Evolutionary conservation across 208 protist species (phyloP).

Genomic region (Acanthamoeba healyi): DNA sequence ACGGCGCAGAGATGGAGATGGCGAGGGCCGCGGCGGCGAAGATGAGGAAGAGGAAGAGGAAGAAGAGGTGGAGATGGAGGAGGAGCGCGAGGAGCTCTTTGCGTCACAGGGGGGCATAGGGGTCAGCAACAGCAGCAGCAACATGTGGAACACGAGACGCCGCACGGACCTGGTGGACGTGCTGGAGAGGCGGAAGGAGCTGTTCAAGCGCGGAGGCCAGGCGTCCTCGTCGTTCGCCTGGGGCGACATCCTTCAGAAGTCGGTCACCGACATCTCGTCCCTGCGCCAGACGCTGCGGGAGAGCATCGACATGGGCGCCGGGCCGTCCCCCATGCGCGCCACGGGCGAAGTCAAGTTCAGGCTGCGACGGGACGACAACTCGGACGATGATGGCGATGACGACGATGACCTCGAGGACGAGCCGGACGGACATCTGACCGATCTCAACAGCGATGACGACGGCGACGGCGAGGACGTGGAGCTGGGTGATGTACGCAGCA

Average conservation of each 20-base stretch:
- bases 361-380: not conserved
- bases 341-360: constrained; percentile 8
- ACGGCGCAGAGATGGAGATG: not conserved
- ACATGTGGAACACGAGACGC: not conserved
- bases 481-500: too few species aligned
- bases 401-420: not conserved
- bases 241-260: constrained; percentile 32
- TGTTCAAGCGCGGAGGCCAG: not conserved
- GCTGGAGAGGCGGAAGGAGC: constrained; percentile 38
- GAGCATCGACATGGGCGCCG: not conserved
- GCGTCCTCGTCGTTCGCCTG: not conserved
- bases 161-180: constrained; percentile 22
- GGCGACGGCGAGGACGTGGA: not conserved
- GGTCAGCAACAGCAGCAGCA: not conserved
- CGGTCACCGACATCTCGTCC: not conserved
- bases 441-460: not conserved
- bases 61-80: constrained; percentile 13
- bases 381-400: not conserved
- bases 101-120: too few species aligned
- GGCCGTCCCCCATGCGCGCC: not conserved
- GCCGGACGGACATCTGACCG: not conserved
- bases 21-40: too few species aligned
- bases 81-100: not conserved
- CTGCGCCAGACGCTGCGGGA: not conserved
- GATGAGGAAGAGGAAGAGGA: constrained; percentile 8